Conservation (phyloP, 208 protist genomes). For the Trypanosoma mega region DNA sequence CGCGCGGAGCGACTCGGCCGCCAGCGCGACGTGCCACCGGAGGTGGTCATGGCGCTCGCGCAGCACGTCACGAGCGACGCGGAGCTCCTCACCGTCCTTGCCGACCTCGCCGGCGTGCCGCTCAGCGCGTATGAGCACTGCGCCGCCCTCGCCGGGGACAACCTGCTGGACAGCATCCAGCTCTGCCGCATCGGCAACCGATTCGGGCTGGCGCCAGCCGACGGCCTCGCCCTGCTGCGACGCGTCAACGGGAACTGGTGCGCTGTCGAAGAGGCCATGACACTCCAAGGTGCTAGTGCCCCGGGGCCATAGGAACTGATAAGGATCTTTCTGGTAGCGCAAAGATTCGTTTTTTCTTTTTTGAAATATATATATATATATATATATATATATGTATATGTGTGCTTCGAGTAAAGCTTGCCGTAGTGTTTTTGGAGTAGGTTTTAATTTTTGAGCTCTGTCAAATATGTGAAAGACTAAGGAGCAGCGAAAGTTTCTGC, state of each 20-base stretch:
- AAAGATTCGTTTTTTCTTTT: constrained; percentile 10
- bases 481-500: too few relatives aligned
- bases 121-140: constrained; percentile 67
- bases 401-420: too few relatives aligned
- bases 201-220: constrained; percentile 45
- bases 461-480: too few relatives aligned
- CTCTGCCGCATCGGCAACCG: constrained; percentile 71
- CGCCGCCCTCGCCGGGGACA: constrained; percentile 46
- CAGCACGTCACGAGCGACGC: constrained; percentile 48
- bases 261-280: constrained; percentile 39
- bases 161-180: constrained; percentile 70
- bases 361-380: background rate
- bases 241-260: constrained; percentile 59
- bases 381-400: too few relatives aligned
- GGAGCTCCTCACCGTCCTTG: constrained; percentile 58
- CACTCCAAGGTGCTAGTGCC: too few relatives aligned
- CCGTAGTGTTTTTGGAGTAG: too few relatives aligned
- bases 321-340: background rate
- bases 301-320: background rate
- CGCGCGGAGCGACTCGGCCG: constrained; percentile 44
- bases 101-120: constrained; percentile 64
- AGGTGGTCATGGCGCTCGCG: constrained; percentile 57
- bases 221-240: constrained; percentile 53
- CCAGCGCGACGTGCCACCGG: constrained; percentile 51
- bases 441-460: too few relatives aligned